Evolutionary conservation across 257 asterid species (phyloP).

Genomic region (Mitragyna speciosa): DNA sequence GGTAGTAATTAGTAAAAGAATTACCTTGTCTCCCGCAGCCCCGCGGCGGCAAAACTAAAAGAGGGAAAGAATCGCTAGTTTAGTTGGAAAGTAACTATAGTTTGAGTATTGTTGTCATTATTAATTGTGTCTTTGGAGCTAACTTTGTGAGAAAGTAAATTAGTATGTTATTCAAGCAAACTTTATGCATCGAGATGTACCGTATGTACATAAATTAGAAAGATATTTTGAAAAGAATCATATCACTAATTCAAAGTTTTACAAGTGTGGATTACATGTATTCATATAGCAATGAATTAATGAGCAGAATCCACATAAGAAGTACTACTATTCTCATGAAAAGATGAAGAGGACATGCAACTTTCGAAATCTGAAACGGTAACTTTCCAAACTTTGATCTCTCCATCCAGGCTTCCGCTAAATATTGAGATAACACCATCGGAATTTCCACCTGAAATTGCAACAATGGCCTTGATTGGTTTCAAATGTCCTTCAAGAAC

Average conservation of each 20-base stretch:
- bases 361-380: conserved; percentile 10
- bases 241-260: neutral
- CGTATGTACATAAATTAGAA: neutral
- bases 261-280: neutral
- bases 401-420: conserved; percentile 63
- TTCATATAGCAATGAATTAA: neutral
- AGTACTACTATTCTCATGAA: neutral
- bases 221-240: neutral
- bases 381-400: conserved; percentile 57
- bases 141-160: neutral
- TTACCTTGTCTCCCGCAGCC: too few species aligned
- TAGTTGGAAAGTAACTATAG: too few species aligned
- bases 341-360: neutral
- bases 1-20: neutral
- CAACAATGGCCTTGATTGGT: conserved; percentile 47
- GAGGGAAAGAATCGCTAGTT: too few species aligned
- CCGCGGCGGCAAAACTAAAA: too few species aligned
- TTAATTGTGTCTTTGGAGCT: too few species aligned
- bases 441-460: conserved; percentile 19
- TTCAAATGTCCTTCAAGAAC: conserved; percentile 51
- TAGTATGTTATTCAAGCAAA: neutral
- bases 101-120: too few species aligned
- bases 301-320: neutral
- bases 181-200: neutral
- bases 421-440: conserved; percentile 37